Percentiles rank a stretch among this genome's conserved stretches.
phyloP scores from a whole-genome alignment of 805 yeast species.

The Saccharomycopsis babjevae region DNA sequence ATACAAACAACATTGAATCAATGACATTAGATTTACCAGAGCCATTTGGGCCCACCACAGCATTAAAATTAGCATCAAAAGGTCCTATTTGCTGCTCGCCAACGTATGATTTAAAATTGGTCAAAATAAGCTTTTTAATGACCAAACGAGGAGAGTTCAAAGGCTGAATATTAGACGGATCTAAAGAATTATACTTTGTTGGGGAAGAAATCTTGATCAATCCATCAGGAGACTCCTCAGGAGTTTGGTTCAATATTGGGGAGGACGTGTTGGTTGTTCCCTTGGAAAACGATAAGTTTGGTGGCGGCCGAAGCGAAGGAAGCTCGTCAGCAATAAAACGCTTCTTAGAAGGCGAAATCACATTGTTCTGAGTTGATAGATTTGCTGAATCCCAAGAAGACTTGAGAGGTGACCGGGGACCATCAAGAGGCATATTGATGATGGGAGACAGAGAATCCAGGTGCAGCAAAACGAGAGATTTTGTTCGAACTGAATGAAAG shows the following conservation, averaged over 20 bases:
- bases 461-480: too few relatives aligned
- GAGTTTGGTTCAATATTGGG: neutral
- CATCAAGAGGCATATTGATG: constrained; percentile 8
- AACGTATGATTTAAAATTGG: constrained; percentile 91
- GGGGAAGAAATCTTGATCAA: neutral
- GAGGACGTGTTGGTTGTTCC: constrained; percentile 2
- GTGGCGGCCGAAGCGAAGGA: constrained; percentile 16
- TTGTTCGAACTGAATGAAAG: too few relatives aligned
- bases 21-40: constrained; percentile 97
- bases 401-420: constrained; percentile 13
- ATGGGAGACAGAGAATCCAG: neutral
- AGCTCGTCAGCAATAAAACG: constrained; percentile 16
- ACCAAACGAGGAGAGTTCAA: constrained; percentile 43
- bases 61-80: constrained; percentile 84
- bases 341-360: constrained; percentile 17
- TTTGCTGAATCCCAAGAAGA: constrained; percentile 2
- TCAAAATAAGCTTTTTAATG: constrained; percentile 60
- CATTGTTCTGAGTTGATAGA: constrained; percentile 5
- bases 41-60: constrained; percentile 98
- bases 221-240: neutral
- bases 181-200: neutral
- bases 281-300: constrained; percentile 2
- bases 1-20: constrained; percentile 90
- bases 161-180: neutral
- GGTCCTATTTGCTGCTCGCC: constrained; percentile 93